phyloP scores from a whole-genome alignment of 2,329 filamentous ascomycete species.

The Trichocomaceae sp. region DNA sequence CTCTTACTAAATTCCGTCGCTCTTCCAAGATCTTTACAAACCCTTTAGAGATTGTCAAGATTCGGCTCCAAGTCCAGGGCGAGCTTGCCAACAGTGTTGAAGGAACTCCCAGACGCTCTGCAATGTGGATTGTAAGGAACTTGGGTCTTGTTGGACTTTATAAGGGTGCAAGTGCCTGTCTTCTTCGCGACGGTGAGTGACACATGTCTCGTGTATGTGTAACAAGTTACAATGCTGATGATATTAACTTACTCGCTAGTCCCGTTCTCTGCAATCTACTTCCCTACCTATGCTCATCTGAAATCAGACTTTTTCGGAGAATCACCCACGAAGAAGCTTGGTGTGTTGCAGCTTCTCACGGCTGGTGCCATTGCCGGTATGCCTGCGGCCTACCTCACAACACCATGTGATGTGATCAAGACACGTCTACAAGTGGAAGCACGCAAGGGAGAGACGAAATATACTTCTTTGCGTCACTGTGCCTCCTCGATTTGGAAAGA shows the following conservation, averaged over 20 bases:
- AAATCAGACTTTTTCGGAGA: constrained; percentile 95
- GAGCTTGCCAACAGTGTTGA: constrained; percentile 86
- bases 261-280: constrained; percentile 98
- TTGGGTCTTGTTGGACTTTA: constrained; percentile 90
- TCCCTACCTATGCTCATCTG: constrained; percentile 90
- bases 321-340: constrained; percentile 75
- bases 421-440: constrained; percentile 96
- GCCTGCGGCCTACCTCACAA: constrained; percentile 90
- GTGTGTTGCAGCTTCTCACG: constrained; percentile 82
- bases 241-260: constrained; percentile 42
- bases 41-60: constrained; percentile 98
- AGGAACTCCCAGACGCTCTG: constrained; percentile 76
- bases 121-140: constrained; percentile 96
- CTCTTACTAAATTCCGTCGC: background rate
- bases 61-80: constrained; percentile 93
- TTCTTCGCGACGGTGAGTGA: constrained; percentile 67
- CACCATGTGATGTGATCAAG: constrained; percentile 98
- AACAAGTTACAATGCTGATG: constrained; percentile 14
- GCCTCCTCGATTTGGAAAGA: constrained; percentile 78
- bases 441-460: constrained; percentile 84
- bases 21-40: constrained; percentile 77
- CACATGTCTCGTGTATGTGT: constrained; percentile 10
- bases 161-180: constrained; percentile 90
- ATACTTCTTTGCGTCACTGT: constrained; percentile 80
- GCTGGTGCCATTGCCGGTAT: constrained; percentile 92